Evolutionary conservation across 352 stramenopile species (phyloP).

Genomic region (Phytopythium chamaehyphon): DNA sequence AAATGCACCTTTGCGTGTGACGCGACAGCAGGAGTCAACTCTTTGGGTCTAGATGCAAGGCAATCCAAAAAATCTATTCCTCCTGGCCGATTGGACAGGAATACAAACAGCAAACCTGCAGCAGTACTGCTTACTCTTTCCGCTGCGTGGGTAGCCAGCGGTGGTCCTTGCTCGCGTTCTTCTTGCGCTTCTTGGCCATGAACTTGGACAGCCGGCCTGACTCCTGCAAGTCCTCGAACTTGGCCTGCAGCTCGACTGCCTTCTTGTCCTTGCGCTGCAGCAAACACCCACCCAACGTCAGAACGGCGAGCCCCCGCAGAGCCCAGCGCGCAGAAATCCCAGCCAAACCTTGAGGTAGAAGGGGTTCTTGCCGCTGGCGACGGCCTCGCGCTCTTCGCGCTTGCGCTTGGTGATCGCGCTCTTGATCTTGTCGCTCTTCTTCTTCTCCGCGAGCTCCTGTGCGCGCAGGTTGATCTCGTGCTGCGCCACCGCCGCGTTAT

Average conservation of each 20-base stretch:
- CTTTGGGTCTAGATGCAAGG: too few species aligned
- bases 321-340: too few species aligned
- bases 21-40: too few species aligned
- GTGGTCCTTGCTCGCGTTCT: constrained; percentile 92
- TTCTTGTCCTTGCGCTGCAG: constrained; percentile 89
- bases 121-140: constrained; percentile 24
- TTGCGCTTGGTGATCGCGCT: constrained; percentile 75
- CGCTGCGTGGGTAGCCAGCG: constrained; percentile 85
- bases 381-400: constrained; percentile 81
- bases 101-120: background rate
- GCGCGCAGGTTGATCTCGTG: constrained; percentile 64
- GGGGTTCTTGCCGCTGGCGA: constrained; percentile 86
- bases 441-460: constrained; percentile 68
- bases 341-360: constrained; percentile 84
- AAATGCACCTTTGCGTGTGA: too few species aligned
- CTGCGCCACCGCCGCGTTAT: constrained; percentile 11
- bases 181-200: constrained; percentile 92
- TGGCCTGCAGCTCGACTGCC: constrained; percentile 85
- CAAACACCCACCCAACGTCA: background rate
- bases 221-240: constrained; percentile 89
- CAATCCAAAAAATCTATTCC: too few species aligned
- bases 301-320: too few species aligned
- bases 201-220: constrained; percentile 89
- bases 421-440: constrained; percentile 73
- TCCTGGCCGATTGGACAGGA: too few species aligned